Evolutionary conservation across 768 basidiomycete species (phyloP).

Genomic region (Lepiota venenata): DNA sequence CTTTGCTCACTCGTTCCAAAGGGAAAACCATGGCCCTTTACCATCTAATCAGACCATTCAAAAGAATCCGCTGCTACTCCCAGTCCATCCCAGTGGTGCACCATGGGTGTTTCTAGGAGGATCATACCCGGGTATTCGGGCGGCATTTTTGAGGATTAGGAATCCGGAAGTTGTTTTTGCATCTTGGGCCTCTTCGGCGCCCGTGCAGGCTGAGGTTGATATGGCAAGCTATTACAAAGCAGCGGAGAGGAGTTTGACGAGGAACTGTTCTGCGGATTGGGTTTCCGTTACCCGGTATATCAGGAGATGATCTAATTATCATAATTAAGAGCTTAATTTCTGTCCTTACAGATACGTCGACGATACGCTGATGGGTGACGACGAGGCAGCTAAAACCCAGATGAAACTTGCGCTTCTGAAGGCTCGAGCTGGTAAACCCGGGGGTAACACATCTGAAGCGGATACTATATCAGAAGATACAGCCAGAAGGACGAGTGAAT

Average conservation of each 20-base stretch:
- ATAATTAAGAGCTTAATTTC: neutral
- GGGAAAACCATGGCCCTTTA: slow-evolving; percentile 1
- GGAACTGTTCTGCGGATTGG: slow-evolving; percentile 53
- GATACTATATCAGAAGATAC: slow-evolving; percentile 27
- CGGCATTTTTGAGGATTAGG: slow-evolving; percentile 40
- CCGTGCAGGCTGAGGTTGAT: slow-evolving; percentile 47
- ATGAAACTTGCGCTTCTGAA: slow-evolving; percentile 40
- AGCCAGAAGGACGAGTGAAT: slow-evolving; percentile 33
- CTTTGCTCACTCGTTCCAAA: slow-evolving; percentile 39
- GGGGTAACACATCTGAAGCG: slow-evolving; percentile 35
- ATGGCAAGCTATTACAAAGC: slow-evolving; percentile 50
- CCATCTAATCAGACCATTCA: neutral
- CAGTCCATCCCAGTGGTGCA: slow-evolving; percentile 36
- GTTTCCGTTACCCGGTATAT: slow-evolving; percentile 35
- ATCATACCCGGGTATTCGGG: slow-evolving; percentile 46
- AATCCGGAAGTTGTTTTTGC: slow-evolving; percentile 45
- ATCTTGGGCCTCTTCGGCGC: slow-evolving; percentile 47
- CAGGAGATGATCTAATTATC: neutral
- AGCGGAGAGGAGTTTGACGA: slow-evolving; percentile 43
- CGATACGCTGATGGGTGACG: slow-evolving; percentile 26
- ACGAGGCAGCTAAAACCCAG: slow-evolving; percentile 30
- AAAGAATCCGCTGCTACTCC: slow-evolving; percentile 9
- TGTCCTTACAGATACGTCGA: slow-evolving; percentile 28
- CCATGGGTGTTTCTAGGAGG: slow-evolving; percentile 50
- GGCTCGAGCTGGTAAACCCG: slow-evolving; percentile 39